Conservation (phyloP, 1,139 yeast species). For the Pichia sp. region DNA sequence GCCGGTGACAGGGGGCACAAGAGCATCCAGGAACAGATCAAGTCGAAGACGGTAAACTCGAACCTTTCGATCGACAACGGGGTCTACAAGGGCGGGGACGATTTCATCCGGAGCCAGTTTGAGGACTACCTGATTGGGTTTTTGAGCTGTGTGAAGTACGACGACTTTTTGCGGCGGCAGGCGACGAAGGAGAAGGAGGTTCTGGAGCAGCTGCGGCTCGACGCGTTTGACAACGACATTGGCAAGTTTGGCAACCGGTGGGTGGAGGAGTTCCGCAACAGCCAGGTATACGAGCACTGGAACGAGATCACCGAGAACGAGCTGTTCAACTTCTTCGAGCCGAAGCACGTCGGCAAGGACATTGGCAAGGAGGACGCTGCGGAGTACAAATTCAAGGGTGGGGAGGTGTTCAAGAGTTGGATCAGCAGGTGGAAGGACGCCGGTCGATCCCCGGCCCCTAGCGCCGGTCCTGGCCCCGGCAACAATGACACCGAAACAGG, state of each 20-base stretch:
- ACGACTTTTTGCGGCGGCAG: constrained; percentile 46
- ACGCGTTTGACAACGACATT: constrained; percentile 38
- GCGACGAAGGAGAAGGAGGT: constrained; percentile 14
- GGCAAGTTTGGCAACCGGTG: constrained; percentile 52
- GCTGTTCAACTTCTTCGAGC: constrained; percentile 80
- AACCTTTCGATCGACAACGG: constrained; percentile 44
- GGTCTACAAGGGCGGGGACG: constrained; percentile 72
- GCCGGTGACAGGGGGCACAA: neutral
- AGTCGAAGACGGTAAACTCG: constrained; percentile 38
- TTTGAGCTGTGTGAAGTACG: constrained; percentile 66
- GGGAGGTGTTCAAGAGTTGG: constrained; percentile 14
- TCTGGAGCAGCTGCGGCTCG: constrained; percentile 14
- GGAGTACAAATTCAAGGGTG: neutral
- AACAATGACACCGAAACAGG: too few relatives aligned
- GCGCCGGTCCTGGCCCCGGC: too few relatives aligned
- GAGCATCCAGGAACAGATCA: constrained; percentile 13
- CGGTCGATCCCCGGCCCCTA: too few relatives aligned
- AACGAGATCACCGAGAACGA: constrained; percentile 76
- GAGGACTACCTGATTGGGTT: constrained; percentile 84
- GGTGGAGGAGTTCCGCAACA: constrained; percentile 57
- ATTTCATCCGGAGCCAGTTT: constrained; percentile 78
- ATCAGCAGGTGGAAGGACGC: constrained; percentile 9
- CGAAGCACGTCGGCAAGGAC: constrained; percentile 48
- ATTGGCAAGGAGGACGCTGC: constrained; percentile 1
- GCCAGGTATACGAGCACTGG: constrained; percentile 70